These are phyloP conservation scores for Scheffersomyces amazonensis DNA, from an alignment of 805 yeast species.

Conservation along the genomic window DNA sequence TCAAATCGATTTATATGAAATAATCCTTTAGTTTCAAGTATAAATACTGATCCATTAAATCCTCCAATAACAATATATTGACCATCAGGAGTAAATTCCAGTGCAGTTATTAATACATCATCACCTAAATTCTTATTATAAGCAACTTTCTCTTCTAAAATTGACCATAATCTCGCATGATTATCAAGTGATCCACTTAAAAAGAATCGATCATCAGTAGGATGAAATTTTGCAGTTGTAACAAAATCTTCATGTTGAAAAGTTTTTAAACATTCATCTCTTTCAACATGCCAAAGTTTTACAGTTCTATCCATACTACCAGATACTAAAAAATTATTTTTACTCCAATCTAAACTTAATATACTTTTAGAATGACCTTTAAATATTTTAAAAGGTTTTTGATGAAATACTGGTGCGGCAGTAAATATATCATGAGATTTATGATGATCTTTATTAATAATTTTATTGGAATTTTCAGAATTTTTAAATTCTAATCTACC, in stretches of 20 bases:
- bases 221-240: conserved; percentile 77
- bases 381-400: conserved; percentile 57
- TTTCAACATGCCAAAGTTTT: conserved; percentile 79
- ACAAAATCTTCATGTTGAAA: conserved; percentile 81
- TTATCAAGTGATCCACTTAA: conserved; percentile 79
- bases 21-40: conserved; percentile 64
- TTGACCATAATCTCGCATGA: conserved; percentile 76
- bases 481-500: conserved; percentile 53
- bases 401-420: conserved; percentile 78
- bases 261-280: conserved; percentile 57
- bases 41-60: conserved; percentile 65
- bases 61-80: conserved; percentile 71
- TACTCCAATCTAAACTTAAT: conserved; percentile 83
- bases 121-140: conserved; percentile 51
- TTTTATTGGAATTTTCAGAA: conserved; percentile 11
- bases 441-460: conserved; percentile 7
- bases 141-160: conserved; percentile 66
- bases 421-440: conserved; percentile 15
- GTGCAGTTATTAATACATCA: conserved; percentile 69
- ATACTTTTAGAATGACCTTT: conserved; percentile 70
- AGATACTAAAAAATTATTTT: conserved; percentile 73
- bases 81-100: conserved; percentile 65
- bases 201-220: conserved; percentile 83
- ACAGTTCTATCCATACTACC: conserved; percentile 86
- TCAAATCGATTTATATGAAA: conserved; percentile 34